Conservation (phyloP, 768 basidiomycete genomes). For the Calvatia gigantea region DNA sequence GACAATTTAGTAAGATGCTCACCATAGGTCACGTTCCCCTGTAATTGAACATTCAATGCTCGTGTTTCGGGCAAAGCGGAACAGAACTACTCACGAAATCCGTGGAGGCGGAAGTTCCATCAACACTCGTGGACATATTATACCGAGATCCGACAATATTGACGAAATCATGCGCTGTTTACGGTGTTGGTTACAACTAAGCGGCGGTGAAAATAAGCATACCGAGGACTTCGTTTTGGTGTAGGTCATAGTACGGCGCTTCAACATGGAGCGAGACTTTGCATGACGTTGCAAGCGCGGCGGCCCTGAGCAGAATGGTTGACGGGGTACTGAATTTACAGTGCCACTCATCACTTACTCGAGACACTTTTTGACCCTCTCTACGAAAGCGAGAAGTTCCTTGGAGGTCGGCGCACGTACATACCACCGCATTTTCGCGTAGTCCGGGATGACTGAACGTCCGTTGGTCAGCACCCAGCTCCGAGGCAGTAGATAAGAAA, state of each 20-base stretch:
- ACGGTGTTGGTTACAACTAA: background rate
- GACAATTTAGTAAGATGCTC: slow-evolving; percentile 12
- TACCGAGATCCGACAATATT: slow-evolving; percentile 42
- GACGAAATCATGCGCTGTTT: slow-evolving; percentile 50
- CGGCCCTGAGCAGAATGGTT: slow-evolving; percentile 44
- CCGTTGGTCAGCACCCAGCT: background rate
- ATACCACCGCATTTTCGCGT: slow-evolving; percentile 70
- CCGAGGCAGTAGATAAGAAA: background rate
- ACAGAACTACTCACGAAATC: slow-evolving; percentile 60
- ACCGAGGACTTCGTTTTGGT: slow-evolving; percentile 57
- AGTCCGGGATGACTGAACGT: slow-evolving; percentile 74
- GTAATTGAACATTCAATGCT: slow-evolving; percentile 5
- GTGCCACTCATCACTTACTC: slow-evolving; percentile 40
- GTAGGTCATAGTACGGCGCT: slow-evolving; percentile 50
- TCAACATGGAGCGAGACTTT: slow-evolving; percentile 40
- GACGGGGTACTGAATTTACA: slow-evolving; percentile 1
- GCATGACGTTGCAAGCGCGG: slow-evolving; percentile 61
- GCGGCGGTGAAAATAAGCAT: slow-evolving; percentile 1
- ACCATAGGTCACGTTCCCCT: slow-evolving; percentile 80
- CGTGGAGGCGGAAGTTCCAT: slow-evolving; percentile 56
- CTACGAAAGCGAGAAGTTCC: slow-evolving; percentile 50
- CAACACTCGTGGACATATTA: slow-evolving; percentile 30
- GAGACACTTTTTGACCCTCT: slow-evolving; percentile 68
- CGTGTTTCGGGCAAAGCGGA: slow-evolving; percentile 1
- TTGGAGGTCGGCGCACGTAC: slow-evolving; percentile 63